Base-by-base conservation (phyloP, 2,329 filamentous ascomycete genomes). In the Hypoxylon rubiginosum region DNA sequence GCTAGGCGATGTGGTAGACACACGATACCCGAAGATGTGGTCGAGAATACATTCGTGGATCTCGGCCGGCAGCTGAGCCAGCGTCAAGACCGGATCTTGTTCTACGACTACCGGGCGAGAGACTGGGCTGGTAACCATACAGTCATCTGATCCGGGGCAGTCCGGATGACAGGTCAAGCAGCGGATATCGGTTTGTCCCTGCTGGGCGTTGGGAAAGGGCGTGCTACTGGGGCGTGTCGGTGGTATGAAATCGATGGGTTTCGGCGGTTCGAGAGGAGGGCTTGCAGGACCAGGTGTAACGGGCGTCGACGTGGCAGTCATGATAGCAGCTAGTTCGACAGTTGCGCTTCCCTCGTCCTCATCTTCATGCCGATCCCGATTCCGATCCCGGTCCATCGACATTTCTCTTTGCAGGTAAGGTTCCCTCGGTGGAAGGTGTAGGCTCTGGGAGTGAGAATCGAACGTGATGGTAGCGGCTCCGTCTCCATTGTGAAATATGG, bases 31-130 rank as follows among this genome's bases (percentile, higher is more conserved):
- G 72, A 92, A 92, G 1, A 92, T 79, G 70, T 91, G 86, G 75
- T 93, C 91, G 13, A 93, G 81, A 58, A 93, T 90, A 59, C 86
- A 87, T 72, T 92, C 90, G 74, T 92, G 90, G 11, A 93, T 91
- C 76, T 93, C 91, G 59, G 86, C 84, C 1, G 91, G 91, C 1
- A 92, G 80, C 67, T 87, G 78, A 48, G 82, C 79, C 52, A 88
- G 78, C 56, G 82, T 81, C n/a, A 79, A 65, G 30, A 74, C 71
- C 5, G 74, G 72, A 17, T 57, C 71, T 45, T 77, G 72, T 45
- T 77, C 74, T 53, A 64, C 66, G 30, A 69, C 26, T 24, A 62
- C 34, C 43, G 71, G 61, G 13, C 73, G 68, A 45, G 60, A 62
- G 48, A 76, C 63, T n/a, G 76, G 71, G 34, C 71, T 73, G 34